These are phyloP conservation scores for Punctularia strigosozonata DNA, from an alignment of 768 basidiomycete species.

Conservation along the genomic window DNA sequence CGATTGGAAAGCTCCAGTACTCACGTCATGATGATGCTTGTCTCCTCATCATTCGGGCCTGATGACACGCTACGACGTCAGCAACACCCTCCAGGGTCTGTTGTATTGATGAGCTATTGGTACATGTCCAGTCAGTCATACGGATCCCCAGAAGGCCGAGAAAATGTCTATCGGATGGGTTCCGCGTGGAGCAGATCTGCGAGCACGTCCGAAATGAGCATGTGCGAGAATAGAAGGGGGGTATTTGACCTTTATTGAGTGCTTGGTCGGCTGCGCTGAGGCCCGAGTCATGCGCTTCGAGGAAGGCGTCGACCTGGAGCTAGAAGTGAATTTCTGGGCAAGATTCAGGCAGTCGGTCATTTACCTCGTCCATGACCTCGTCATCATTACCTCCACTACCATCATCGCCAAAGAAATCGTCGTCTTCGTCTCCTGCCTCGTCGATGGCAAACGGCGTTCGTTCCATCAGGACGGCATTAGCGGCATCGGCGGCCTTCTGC, in stretches of 20 bases:
- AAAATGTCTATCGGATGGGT: slow-evolving; percentile 41
- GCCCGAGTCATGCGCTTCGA: slow-evolving; percentile 87
- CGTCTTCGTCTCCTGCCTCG: slow-evolving; percentile 71
- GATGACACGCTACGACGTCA: too few species aligned
- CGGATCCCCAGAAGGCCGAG: too few species aligned
- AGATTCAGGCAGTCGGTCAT: slow-evolving; percentile 10
- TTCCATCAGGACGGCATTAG: slow-evolving; percentile 80
- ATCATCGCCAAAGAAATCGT: slow-evolving; percentile 38
- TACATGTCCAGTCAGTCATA: too few species aligned
- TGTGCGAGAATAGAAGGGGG: background rate
- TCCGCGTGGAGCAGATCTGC: slow-evolving; percentile 50
- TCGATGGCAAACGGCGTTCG: slow-evolving; percentile 96
- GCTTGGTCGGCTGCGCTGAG: slow-evolving; percentile 70
- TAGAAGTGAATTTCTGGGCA: background rate
- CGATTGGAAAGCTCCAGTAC: too few species aligned
- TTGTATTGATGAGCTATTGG: too few species aligned
- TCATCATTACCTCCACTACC: slow-evolving; percentile 45
- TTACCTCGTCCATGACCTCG: slow-evolving; percentile 82
- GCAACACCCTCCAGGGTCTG: too few species aligned
- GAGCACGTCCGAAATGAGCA: slow-evolving; percentile 2
- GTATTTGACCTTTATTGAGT: slow-evolving; percentile 59
- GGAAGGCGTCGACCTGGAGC: slow-evolving; percentile 75
- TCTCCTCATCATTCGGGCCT: too few species aligned
- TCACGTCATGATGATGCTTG: too few species aligned
- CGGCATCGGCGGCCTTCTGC: slow-evolving; percentile 67